A percentile compares a stretch with the other conserved stretches of the same genome.
Evolutionary conservation across 352 stramenopile species (phyloP).

Genomic region (Globisporangium splendens): DNA sequence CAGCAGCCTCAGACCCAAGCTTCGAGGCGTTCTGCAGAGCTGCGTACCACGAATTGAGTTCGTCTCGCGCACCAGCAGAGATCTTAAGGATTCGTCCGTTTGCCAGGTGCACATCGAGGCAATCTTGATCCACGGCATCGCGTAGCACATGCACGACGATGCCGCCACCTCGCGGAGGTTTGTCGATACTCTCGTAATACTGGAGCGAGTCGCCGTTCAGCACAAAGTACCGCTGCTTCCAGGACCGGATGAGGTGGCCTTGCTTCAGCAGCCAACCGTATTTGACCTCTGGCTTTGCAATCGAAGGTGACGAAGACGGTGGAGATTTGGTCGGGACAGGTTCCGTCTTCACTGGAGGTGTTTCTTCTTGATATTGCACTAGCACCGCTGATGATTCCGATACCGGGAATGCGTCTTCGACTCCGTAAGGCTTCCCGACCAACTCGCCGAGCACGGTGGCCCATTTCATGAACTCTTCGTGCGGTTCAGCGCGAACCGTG

Average conservation of each 20-base stretch:
- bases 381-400: neutral
- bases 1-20: slow-evolving; percentile 5
- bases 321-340: slow-evolving; percentile 10
- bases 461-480: slow-evolving; percentile 48
- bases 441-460: slow-evolving; percentile 43
- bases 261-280: slow-evolving; percentile 66
- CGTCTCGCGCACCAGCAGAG: slow-evolving; percentile 31
- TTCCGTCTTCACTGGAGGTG: neutral
- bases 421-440: slow-evolving; percentile 22
- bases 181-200: slow-evolving; percentile 50
- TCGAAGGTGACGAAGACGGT: neutral
- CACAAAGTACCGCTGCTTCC: slow-evolving; percentile 72
- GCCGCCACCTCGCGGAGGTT: slow-evolving; percentile 30
- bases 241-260: slow-evolving; percentile 36
- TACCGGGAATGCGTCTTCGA: neutral
- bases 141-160: slow-evolving; percentile 45
- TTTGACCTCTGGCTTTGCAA: slow-evolving; percentile 20
- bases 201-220: slow-evolving; percentile 43
- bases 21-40: slow-evolving; percentile 22
- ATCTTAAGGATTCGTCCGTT: slow-evolving; percentile 49
- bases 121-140: slow-evolving; percentile 24
- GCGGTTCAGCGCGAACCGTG: slow-evolving; percentile 41
- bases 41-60: slow-evolving; percentile 53
- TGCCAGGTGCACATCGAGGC: slow-evolving; percentile 40
- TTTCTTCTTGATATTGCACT: neutral